Evolutionary conservation across 2,329 filamentous ascomycete genomes (phyloP), one percentile per base, ranked within the genome.

Genomic region (Fusarium denticulatum): DNA sequence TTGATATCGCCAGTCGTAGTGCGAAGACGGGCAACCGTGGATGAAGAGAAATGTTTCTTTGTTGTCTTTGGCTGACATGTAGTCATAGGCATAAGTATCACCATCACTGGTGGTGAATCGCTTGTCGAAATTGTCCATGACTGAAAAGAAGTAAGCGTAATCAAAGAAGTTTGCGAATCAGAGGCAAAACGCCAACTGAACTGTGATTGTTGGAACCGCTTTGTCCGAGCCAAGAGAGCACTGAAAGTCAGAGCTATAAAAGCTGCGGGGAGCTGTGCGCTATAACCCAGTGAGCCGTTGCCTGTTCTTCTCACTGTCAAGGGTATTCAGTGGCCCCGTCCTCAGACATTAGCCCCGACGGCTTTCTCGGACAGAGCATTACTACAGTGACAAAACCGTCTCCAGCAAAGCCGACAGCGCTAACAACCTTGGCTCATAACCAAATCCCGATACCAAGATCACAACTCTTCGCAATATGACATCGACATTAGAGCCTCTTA

Each of bases 11-110:
- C 72, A 77, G 37, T 76, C 72, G 8, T 64, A n/a, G 4, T 66
- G 66, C 5, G 71, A 74, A 7, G 65, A 71, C 5, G 75, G 75
- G 36, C 58, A 77, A 4, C 75, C 75, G 32, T 77, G 75, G 2
- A 77, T 58, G 3, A 77, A 59, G 26, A 77, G 63, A 26, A 76
- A 67, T 1, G 70, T 75, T 9, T 46, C n/a, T 26, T 66, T 74
- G 14, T 8, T 30, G 0, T 32, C 46, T 5, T 57, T 39, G 16
- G 61, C 40, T 8, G 73, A 64, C 5, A 69, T 26, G 13, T 50
- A 63, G 10, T 69, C 64, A 15, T 74, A 76, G 8, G 57, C 43
- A n/a, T 71, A 71, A 3, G 42, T 62, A 5, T 52, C 49, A 3
- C 56, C 67, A 3, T 71, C 67, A 1, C n/a, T 30, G 0, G 61